Evolutionary conservation across 352 stramenopile genomes (phyloP), one percentile per base, ranked within the genome.

Genomic region (Phytophthora idaei): DNA sequence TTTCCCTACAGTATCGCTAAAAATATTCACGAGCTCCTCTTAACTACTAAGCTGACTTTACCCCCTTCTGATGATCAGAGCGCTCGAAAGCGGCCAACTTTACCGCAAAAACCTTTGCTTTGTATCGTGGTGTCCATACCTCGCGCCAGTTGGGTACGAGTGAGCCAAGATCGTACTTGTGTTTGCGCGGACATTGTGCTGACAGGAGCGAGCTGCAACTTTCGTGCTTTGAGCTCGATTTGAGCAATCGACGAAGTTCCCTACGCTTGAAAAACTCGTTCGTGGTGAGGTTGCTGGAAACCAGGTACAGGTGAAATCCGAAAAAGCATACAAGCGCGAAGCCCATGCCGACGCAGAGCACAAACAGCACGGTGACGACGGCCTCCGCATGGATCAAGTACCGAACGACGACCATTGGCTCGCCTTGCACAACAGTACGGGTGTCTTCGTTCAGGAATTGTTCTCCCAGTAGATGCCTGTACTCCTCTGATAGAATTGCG

Each of bases 221-320:
- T 21, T 21, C 21, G 21, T 21, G 3, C 21, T 34, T 37, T 53
- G 21, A 58, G 34, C 12, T 17, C 11, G 15, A n/a, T 27, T 27
- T 48, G 4, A 11, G 42, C 15, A 32, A 54, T 34, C 47, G 29
- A 12, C 48, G 36, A 21, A 66, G 60, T 14, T 57, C 54, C 34
- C 74, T 65, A n/a, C 74, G 67, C 58, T 90, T 92, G 72, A 90
- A 90, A 42, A 90, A 90, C 53, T 90, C 84, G 61, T 90, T 92
- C 2, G 84, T 93, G 8, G 84, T 93, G 21, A 63, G 59, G 63
- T 92, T 90, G 31, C 27, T 73, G 27, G 66, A 69, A 14, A 88
- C 75, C 31, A 92, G 59, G 29, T 80, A 85, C 51, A 74, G 68
- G 28, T 90, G 81, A 54, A 90, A 92, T 15, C 52, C 48, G 36